A percentile compares a stretch with the other conserved stretches of the same genome.
Evolutionary conservation across 441 rosid species (phyloP).

Genomic region (Populus hybrid): DNA sequence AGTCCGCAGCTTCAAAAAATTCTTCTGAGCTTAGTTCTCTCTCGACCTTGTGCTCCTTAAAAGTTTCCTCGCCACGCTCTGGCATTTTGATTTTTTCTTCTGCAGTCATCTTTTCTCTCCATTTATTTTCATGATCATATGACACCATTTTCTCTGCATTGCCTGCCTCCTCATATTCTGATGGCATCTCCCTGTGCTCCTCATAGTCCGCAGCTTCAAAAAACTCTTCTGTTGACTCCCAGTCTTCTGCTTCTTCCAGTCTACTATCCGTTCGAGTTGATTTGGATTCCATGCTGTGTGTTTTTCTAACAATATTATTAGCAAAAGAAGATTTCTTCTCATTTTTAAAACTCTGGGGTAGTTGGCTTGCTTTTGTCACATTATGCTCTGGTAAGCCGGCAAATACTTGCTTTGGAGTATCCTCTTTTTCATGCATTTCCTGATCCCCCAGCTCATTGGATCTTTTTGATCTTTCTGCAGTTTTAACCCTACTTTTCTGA

Average conservation of each 20-base stretch:
- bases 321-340: conserved; percentile 18
- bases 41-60: conserved; percentile 5
- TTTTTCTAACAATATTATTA: conserved; percentile 23
- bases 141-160: conserved; percentile 21
- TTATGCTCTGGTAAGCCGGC: conserved; percentile 14
- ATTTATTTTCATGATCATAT: conserved; percentile 22
- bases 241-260: conserved; percentile 22
- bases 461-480: conserved; percentile 29
- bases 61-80: neutral
- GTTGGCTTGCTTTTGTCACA: conserved; percentile 19
- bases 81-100: conserved; percentile 18
- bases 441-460: conserved; percentile 22
- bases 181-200: neutral
- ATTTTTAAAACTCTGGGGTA: conserved; percentile 15
- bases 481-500: conserved; percentile 30
- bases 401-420: conserved; percentile 20
- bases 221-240: conserved; percentile 21
- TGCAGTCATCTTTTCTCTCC: conserved; percentile 23
- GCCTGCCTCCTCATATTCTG: conserved; percentile 22
- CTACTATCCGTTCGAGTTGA: conserved; percentile 16
- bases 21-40: conserved; percentile 10
- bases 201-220: neutral
- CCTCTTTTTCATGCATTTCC: conserved; percentile 23
- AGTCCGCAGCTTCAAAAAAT: neutral
- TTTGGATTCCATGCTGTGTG: neutral